A percentile compares a stretch with the other conserved stretches of the same genome.
Evolutionary conservation across 441 rosid species (phyloP).

Genomic region (Omphalea diandra): DNA sequence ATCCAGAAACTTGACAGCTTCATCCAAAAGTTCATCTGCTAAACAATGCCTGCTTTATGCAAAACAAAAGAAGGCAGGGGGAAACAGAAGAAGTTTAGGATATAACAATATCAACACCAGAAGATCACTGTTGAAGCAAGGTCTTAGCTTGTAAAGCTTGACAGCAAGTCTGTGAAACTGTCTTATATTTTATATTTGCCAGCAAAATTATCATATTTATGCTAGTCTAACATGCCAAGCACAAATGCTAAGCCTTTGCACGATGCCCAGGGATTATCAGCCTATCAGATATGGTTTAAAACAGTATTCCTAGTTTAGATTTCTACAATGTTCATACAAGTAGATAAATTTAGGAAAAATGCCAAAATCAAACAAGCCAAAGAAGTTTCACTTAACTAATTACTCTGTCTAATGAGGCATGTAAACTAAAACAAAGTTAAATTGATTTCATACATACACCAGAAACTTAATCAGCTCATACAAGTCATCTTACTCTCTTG

Average conservation of each 20-base stretch:
- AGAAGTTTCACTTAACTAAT: not conserved
- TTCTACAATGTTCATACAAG: not conserved
- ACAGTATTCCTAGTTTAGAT: no score
- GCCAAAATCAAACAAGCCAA: constrained; percentile 5
- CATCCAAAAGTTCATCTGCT: constrained; percentile 78
- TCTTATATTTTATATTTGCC: not conserved
- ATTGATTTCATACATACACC: constrained; percentile 4
- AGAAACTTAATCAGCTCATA: constrained; percentile 10
- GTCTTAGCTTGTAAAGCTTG: not conserved
- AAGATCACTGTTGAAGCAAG: not conserved
- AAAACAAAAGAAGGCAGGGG: no score
- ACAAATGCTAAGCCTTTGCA: not conserved
- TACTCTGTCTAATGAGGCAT: not conserved
- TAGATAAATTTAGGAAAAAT: constrained; percentile 9
- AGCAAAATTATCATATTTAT: not conserved
- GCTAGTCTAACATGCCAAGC: not conserved
- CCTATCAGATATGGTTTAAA: not conserved
- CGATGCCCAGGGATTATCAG: not conserved
- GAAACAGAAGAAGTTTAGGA: not conserved
- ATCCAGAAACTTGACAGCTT: constrained; percentile 87
- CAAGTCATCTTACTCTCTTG: constrained; percentile 72
- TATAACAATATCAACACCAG: constrained; percentile 4
- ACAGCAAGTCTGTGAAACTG: not conserved
- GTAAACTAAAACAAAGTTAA: not conserved
- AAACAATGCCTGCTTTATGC: constrained; percentile 67